phyloP scores from a whole-genome alignment of 2,329 filamentous ascomycete genomes.

The Aspergillus terreus region DNA sequence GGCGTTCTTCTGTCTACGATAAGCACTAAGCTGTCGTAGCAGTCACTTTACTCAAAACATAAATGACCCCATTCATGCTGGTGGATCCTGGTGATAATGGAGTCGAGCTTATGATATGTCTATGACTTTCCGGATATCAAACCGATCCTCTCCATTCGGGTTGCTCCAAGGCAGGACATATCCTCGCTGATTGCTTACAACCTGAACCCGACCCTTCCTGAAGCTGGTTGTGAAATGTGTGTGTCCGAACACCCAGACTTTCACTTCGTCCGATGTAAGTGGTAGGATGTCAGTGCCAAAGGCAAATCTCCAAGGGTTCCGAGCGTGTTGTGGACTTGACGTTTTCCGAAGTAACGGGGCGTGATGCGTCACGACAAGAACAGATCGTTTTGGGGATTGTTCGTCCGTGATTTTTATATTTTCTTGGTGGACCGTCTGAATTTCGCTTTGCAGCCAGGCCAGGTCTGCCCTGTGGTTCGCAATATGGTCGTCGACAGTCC shows the following conservation, averaged over 20 bases:
- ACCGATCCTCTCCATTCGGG: slow-evolving; percentile 9
- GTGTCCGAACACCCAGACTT: slow-evolving; percentile 45
- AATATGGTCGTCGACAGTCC: slow-evolving; percentile 52
- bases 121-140: slow-evolving; percentile 17
- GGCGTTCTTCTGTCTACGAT: too few relatives aligned
- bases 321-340: slow-evolving; percentile 47
- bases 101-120: not conserved
- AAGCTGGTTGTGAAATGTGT: slow-evolving; percentile 45
- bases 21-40: too few relatives aligned
- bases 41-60: too few relatives aligned
- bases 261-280: slow-evolving; percentile 22
- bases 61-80: too few relatives aligned
- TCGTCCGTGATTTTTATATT: not conserved
- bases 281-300: slow-evolving; percentile 53
- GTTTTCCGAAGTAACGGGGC: slow-evolving; percentile 51
- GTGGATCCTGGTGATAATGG: too few relatives aligned
- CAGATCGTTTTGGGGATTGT: not conserved
- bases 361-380: slow-evolving; percentile 57
- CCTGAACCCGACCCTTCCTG: slow-evolving; percentile 26
- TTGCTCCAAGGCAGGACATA: slow-evolving; percentile 30
- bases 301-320: slow-evolving; percentile 46
- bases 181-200: slow-evolving; percentile 46
- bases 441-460: slow-evolving; percentile 47
- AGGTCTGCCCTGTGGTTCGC: slow-evolving; percentile 45
- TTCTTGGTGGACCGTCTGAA: slow-evolving; percentile 19